phyloP scores from a whole-genome alignment of 2,329 filamentous ascomycete species.

The Diaporthe sp. region DNA sequence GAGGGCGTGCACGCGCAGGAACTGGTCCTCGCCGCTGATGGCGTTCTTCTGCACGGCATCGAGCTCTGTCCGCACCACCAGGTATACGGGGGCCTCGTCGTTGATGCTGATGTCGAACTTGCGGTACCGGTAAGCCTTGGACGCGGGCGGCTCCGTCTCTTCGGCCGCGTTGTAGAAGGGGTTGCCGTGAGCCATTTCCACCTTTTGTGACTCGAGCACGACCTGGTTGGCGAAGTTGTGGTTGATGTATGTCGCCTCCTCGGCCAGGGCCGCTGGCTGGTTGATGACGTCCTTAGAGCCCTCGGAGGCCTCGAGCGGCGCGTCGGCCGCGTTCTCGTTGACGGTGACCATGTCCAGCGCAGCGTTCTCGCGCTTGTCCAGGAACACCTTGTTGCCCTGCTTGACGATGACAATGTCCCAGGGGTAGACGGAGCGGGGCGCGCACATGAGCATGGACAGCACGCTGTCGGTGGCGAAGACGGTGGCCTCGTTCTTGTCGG shows the following conservation, averaged over 20 bases:
- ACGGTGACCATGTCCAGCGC: slow-evolving; percentile 97
- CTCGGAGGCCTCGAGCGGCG: slow-evolving; percentile 90
- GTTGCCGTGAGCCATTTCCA: slow-evolving; percentile 89
- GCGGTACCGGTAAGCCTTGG: slow-evolving; percentile 98
- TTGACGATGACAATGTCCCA: slow-evolving; percentile 97
- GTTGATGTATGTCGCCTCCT: slow-evolving; percentile 99
- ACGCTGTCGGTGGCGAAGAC: slow-evolving; percentile 98
- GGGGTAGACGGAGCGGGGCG: slow-evolving; percentile 94
- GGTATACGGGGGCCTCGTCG: slow-evolving; percentile 92
- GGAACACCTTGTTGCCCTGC: slow-evolving; percentile 96
- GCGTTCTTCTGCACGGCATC: slow-evolving; percentile 97
- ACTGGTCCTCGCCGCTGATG: slow-evolving; percentile 91
- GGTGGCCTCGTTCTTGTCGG: slow-evolving; percentile 94
- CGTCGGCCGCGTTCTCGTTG: slow-evolving; percentile 98
- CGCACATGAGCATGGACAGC: slow-evolving; percentile 99
- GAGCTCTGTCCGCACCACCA: slow-evolving; percentile 94
- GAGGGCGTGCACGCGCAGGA: slow-evolving; percentile 92
- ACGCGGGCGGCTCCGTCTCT: slow-evolving; percentile 93
- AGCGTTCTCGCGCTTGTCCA: slow-evolving; percentile 97
- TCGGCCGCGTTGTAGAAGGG: slow-evolving; percentile 97
- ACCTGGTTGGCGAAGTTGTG: slow-evolving; percentile 99
- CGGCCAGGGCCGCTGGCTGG: slow-evolving; percentile 90
- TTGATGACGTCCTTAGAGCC: slow-evolving; percentile 96
- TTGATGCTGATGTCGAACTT: slow-evolving; percentile 96
- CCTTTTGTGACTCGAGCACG: slow-evolving; percentile 87